Conservation (phyloP, 2,329 filamentous ascomycete genomes). For the Teratosphaeria zuluensis region DNA sequence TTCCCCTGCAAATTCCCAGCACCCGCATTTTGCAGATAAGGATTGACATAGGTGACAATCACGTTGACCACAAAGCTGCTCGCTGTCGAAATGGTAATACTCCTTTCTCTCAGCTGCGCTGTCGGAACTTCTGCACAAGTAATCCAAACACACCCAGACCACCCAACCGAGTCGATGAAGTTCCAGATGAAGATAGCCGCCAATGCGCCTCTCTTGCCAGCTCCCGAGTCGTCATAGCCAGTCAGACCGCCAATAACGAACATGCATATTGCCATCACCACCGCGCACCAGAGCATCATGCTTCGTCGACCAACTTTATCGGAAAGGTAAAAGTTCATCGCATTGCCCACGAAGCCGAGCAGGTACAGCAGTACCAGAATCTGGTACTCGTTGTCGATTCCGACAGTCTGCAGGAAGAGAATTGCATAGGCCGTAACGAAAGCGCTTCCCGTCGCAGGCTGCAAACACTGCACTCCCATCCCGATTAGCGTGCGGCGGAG, state of each 20-base stretch:
- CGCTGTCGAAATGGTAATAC: not conserved
- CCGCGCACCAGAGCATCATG: not conserved
- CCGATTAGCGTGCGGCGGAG: not conserved
- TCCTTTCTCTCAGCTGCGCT: not conserved
- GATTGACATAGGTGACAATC: not conserved
- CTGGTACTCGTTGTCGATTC: not conserved
- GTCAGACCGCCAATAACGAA: not conserved
- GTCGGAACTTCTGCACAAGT: not conserved
- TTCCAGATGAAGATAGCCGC: not conserved
- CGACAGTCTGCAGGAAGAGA: not conserved
- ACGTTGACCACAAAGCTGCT: not conserved
- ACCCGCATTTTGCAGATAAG: not conserved
- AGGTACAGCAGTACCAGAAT: not conserved
- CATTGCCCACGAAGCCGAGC: not conserved
- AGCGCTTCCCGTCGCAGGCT: conserved; percentile 1
- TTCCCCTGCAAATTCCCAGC: not conserved
- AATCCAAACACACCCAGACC: not conserved
- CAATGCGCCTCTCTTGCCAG: not conserved
- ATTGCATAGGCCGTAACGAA: conserved; percentile 2
- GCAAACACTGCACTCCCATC: not conserved
- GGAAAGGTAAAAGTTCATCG: not conserved
- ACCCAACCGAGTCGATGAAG: not conserved
- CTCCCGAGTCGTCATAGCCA: not conserved
- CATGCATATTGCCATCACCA: not conserved
- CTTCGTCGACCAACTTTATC: not conserved